Conservation (phyloP, 1,284 basidiomycete species). For the Rhodotorula sp. region DNA sequence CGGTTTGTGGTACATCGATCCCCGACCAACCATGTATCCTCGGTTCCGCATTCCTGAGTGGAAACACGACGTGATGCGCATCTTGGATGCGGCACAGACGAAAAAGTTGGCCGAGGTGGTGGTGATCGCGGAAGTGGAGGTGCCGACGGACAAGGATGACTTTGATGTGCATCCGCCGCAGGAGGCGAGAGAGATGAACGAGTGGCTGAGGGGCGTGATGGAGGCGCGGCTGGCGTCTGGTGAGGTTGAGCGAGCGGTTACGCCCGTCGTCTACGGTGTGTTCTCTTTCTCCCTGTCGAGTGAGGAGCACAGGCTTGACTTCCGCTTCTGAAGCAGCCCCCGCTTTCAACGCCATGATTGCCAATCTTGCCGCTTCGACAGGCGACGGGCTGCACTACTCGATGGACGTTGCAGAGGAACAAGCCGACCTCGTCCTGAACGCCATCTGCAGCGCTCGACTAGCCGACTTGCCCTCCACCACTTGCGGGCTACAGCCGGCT, state of each 20-base stretch:
- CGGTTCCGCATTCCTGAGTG: background rate
- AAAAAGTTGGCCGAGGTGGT: background rate
- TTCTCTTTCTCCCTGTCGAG: background rate
- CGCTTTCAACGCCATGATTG: constrained; percentile 1
- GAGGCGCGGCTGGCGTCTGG: background rate
- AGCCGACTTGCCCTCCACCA: too few species aligned
- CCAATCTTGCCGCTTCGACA: background rate
- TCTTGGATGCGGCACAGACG: background rate
- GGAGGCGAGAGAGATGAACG: background rate
- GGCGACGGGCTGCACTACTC: background rate
- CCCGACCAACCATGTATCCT: background rate
- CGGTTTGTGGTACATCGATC: constrained; percentile 3
- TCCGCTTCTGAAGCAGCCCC: background rate
- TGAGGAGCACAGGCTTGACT: background rate
- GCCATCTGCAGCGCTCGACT: background rate
- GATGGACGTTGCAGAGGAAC: background rate
- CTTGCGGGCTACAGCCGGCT: too few species aligned
- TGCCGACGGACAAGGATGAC: background rate
- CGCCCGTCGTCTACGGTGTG: background rate
- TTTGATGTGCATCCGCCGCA: background rate
- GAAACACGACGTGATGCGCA: background rate
- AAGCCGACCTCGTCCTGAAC: background rate
- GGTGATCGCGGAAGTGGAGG: background rate
- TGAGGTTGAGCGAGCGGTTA: background rate
- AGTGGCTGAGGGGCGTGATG: background rate